Percentiles rank a stretch among this genome's conserved stretches.
Evolutionary conservation across 1,139 yeast genomes (phyloP).

Genomic region (Taphrina deformans): DNA sequence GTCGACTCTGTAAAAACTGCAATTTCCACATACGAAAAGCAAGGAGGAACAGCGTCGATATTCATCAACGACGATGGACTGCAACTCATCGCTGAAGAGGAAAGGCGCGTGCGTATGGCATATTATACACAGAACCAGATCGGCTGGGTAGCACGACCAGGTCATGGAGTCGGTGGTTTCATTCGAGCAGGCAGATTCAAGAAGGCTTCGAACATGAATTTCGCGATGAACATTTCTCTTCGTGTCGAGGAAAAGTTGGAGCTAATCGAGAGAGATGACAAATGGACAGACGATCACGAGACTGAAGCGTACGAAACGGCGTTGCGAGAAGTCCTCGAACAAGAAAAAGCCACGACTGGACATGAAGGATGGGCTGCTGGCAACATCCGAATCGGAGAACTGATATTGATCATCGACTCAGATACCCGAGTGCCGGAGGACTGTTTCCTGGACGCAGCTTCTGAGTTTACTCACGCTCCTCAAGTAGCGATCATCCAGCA

Average conservation of each 20-base stretch:
- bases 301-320: conserved; percentile 35
- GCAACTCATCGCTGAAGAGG: conserved; percentile 38
- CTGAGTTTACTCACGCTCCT: conserved; percentile 38
- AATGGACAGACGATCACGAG: conserved; percentile 35
- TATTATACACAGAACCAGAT: conserved; percentile 37
- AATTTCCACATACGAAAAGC: conserved; percentile 39
- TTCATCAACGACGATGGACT: conserved; percentile 39
- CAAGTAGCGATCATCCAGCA: conserved; percentile 38
- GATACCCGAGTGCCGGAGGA: conserved; percentile 39
- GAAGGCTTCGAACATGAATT: conserved; percentile 34
- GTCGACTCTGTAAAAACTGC: conserved; percentile 37
- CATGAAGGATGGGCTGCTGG: conserved; percentile 38
- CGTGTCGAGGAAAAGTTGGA: conserved; percentile 37
- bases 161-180: conserved; percentile 37
- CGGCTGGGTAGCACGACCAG: conserved; percentile 39
- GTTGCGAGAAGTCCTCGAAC: conserved; percentile 32
- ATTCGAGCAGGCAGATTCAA: conserved; percentile 33
- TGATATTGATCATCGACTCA: conserved; percentile 38
- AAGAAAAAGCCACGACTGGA: conserved; percentile 26
- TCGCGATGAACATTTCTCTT: conserved; percentile 35
- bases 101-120: conserved; percentile 31
- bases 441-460: conserved; percentile 39
- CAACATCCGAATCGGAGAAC: conserved; percentile 38
- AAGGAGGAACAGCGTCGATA: conserved; percentile 38
- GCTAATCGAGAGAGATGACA: conserved; percentile 35